Base-by-base conservation (phyloP, 129 eudicot species). In the Centella asiatica region DNA sequence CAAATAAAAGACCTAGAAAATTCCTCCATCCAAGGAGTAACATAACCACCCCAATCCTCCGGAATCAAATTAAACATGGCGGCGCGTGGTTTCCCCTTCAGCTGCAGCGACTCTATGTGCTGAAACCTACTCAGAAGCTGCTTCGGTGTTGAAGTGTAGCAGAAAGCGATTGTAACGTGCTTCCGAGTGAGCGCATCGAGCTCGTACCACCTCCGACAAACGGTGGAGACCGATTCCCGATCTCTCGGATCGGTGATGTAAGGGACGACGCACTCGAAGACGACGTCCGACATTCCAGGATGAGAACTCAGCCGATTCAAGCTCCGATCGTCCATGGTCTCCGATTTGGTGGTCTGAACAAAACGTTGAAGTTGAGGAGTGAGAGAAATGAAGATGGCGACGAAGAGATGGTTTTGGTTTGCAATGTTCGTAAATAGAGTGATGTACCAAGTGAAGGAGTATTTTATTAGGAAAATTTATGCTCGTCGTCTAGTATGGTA, bases 1-100 rank as follows among this genome's bases (percentile, higher is more conserved):
- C 37, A 23, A 11, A 20, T 45, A 36, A 68, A 68, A 23, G 23
- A 24, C 11, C 32, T 24, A 1, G 36, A 68, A 1, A 74, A 33
- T 6, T 29, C 57, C 34, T 55, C 70, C 15, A 68, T 60, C 79
- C 79, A 74, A 1, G 79, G 79, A 18, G 27, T 46, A 5, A 55
- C 70, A 7, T 74, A 62, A 7, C 79, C 79, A 10, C 74, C 79
- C 74, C 74, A 62, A 26, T 68, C 74, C 19, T 74, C 74, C 20
- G 74, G 74, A 4, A 73, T 66, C 57, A 74, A 46, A 26, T 68
- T 62, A 44, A 68, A 68, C 79, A 68, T 74, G 18, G 74, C 66
- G 4, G 69, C 74, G 36, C 74, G 65, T 20, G 79, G 74, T 51
- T 68, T 74, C n/a, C 74, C 79, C 39, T 74, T 74, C 25, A 74